Percentiles rank a stretch among this genome's conserved stretches.
Evolutionary conservation across 202 grass and related monocot species (phyloP).

Genomic region (Zoysia matrella): DNA sequence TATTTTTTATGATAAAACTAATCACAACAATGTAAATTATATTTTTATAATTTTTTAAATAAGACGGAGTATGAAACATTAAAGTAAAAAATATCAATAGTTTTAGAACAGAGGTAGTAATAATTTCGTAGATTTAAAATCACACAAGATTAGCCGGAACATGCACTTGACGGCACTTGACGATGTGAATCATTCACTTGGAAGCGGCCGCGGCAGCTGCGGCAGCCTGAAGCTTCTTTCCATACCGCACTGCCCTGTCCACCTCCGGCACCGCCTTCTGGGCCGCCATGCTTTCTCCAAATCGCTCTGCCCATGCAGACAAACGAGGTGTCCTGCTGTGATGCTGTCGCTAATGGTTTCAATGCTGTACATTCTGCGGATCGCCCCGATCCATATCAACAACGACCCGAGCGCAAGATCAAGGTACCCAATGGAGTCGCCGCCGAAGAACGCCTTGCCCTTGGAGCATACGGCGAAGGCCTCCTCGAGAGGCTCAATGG

Average conservation of each 20-base stretch:
- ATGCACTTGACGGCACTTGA: not conserved
- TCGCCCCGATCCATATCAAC: constrained; percentile 53
- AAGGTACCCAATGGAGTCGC: constrained; percentile 46
- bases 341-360: constrained; percentile 38
- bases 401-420: constrained; percentile 53
- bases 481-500: constrained; percentile 42
- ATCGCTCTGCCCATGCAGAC: constrained; percentile 41
- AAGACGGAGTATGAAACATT: too few relatives aligned
- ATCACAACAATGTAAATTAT: too few relatives aligned
- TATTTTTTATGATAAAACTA: too few relatives aligned
- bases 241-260: constrained; percentile 35
- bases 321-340: constrained; percentile 32
- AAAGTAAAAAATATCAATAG: too few relatives aligned
- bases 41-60: too few relatives aligned
- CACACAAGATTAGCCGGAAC: not conserved
- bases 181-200: not conserved
- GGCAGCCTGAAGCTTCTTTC: not conserved
- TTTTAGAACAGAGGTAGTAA: too few relatives aligned
- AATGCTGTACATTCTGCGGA: constrained; percentile 37
- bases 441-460: constrained; percentile 45
- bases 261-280: constrained; percentile 35
- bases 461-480: constrained; percentile 21
- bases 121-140: too few relatives aligned
- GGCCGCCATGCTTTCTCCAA: not conserved
- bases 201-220: not conserved